These are phyloP conservation scores for Calonectria pauciramosa DNA, from an alignment of 2,329 filamentous ascomycete species.

Conservation along the genomic window DNA sequence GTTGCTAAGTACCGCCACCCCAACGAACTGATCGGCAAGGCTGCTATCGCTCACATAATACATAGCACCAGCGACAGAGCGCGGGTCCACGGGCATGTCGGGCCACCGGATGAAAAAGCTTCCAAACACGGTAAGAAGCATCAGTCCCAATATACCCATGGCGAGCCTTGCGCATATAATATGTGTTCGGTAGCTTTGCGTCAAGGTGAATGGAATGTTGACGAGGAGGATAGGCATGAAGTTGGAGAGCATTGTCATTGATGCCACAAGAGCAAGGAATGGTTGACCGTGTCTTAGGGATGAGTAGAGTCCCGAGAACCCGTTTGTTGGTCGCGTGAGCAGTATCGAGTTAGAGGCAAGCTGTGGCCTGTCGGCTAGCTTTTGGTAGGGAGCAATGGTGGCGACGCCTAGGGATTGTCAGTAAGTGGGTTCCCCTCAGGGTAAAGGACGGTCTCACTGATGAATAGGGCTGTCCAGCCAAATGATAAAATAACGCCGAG, in stretches of 20 bases:
- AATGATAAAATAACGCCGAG: slow-evolving; percentile 57
- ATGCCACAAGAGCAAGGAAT: slow-evolving; percentile 56
- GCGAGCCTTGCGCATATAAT: slow-evolving; percentile 57
- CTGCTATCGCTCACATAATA: slow-evolving; percentile 52
- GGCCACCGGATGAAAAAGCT: slow-evolving; percentile 59
- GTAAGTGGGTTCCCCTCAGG: accelerated
- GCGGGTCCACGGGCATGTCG: slow-evolving; percentile 60
- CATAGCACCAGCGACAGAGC: slow-evolving; percentile 59
- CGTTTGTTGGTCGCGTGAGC: slow-evolving; percentile 58
- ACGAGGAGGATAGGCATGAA: slow-evolving; percentile 62
- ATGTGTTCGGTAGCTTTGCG: slow-evolving; percentile 54
- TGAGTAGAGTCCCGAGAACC: slow-evolving; percentile 56
- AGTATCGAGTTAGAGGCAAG: slow-evolving; percentile 54
- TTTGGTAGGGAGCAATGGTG: slow-evolving; percentile 58
- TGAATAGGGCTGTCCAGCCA: slow-evolving; percentile 58
- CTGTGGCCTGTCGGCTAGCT: slow-evolving; percentile 52
- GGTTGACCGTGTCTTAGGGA: slow-evolving; percentile 47
- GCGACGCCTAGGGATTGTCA: slow-evolving; percentile 50
- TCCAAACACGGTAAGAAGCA: slow-evolving; percentile 55
- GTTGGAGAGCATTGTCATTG: slow-evolving; percentile 60
- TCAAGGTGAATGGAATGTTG: slow-evolving; percentile 61
- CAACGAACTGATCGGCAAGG: background rate
- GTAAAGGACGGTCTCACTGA: slow-evolving; percentile 44
- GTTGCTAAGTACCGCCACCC: background rate
- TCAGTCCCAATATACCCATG: slow-evolving; percentile 54